Base-by-base conservation (phyloP, 2,329 filamentous ascomycete species). In the Aspergillus costaricaensis region DNA sequence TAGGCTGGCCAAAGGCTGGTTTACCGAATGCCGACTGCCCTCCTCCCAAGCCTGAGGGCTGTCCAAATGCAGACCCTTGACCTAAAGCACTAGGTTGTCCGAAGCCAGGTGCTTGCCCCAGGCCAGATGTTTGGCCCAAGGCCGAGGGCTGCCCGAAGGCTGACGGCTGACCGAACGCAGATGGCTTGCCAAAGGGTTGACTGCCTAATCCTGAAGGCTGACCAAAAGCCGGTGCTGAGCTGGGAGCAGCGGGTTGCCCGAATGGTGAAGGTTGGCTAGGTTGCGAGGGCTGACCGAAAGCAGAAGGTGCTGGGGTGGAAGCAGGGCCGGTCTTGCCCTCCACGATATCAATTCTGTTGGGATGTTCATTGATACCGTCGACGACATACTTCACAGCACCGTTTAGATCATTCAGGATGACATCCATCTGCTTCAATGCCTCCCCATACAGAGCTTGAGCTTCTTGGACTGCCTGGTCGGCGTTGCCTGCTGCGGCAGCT, bases 381-480 rank as follows among this genome's bases (percentile, higher is more conserved):
- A 88, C 70, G 14, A 95, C 79, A 70, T 88, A 95, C 57, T 87
- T 83, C 48, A 90, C 82, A 1, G 93, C 92, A 2, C 88, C 90
- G 61, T 89, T 83, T 9, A 91, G 74, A 68, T 96, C 88, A 61
- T 81, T 84, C 1, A 91, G 72, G 1, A 88, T 87, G n/a, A 81
- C 84, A 61, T 91, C 84, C 55, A 93, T 91, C 72, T 95, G 91
- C 60, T 88, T 81, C 63, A 88, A 80, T 3, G 89, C 86, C 63
- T 87, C 86, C 30, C 83, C 80, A 68, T 88, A 88, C 6, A 93
- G 78, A 14, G 79, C 79, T 71, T 78, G 74, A 15, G 80, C 80
- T 70, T 81, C 80, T 68, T 81, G 77, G 19, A 86, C 78, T 27
- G 83, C 84, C 64, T 78, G 75, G 58, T 83, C 74, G 54, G 81